Percentiles rank a stretch among this genome's conserved stretches.
Evolutionary conservation across 2,329 filamentous ascomycete genomes (phyloP).

Genomic region (Blumeriella jaapii): DNA sequence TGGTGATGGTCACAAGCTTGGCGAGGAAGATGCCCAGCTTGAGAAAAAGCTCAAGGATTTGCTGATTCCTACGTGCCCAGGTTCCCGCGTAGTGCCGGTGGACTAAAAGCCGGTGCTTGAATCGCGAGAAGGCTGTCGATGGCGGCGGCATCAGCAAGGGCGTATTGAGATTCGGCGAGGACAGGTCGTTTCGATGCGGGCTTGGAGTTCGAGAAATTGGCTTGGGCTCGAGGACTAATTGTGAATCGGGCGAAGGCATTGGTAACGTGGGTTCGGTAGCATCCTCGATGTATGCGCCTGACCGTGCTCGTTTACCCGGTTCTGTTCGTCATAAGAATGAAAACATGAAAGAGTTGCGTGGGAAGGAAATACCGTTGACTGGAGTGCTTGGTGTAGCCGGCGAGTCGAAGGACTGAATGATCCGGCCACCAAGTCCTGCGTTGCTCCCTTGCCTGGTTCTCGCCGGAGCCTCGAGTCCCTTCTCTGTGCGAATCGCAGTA

Average conservation of each 20-base stretch:
- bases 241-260: slow-evolving; percentile 9
- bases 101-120: slow-evolving; percentile 22
- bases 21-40: slow-evolving; percentile 53
- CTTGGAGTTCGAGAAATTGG: slow-evolving; percentile 1
- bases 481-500: slow-evolving; percentile 25
- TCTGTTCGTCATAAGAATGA: slow-evolving; percentile 13
- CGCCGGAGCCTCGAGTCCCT: slow-evolving; percentile 23
- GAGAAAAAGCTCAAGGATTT: slow-evolving; percentile 29
- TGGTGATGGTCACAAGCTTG: slow-evolving; percentile 55
- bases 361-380: slow-evolving; percentile 16
- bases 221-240: slow-evolving; percentile 16
- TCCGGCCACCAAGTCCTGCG: slow-evolving; percentile 19
- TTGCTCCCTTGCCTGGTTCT: slow-evolving; percentile 19
- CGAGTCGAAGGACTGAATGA: slow-evolving; percentile 26
- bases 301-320: slow-evolving; percentile 19
- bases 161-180: slow-evolving; percentile 16
- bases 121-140: slow-evolving; percentile 24
- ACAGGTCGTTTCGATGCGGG: not conserved
- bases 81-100: slow-evolving; percentile 28
- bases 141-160: slow-evolving; percentile 33
- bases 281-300: slow-evolving; percentile 25
- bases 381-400: slow-evolving; percentile 22
- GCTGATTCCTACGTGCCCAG: slow-evolving; percentile 25
- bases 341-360: slow-evolving; percentile 2
- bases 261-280: slow-evolving; percentile 15